Conservation (phyloP, 106 monocot species). For the Dioscorea zingiberensis region DNA sequence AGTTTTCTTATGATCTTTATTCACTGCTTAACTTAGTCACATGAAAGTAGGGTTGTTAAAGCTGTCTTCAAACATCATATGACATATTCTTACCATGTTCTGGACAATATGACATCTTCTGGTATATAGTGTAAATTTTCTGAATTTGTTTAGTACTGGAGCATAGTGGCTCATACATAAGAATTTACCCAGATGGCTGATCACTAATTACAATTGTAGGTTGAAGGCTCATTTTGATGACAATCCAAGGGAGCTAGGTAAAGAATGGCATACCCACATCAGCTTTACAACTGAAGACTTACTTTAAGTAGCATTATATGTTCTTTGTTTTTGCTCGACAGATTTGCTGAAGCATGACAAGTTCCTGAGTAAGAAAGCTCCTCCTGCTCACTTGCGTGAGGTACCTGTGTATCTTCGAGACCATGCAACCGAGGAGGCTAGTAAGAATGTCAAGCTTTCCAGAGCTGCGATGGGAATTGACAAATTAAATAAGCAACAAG, state of each 20-base stretch:
- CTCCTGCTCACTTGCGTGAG: constrained; percentile 63
- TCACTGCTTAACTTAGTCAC: no score
- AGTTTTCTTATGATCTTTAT: neutral
- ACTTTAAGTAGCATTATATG: no score
- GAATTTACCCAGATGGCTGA: neutral
- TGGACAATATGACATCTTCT: no score
- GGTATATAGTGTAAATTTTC: neutral
- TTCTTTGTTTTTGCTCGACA: constrained; percentile 4
- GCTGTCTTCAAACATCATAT: no score
- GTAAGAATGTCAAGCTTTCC: constrained; percentile 68
- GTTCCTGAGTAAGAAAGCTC: constrained; percentile 64
- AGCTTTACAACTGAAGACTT: neutral
- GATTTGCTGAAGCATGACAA: constrained; percentile 93
- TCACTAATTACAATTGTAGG: constrained; percentile 18
- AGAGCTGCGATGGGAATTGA: constrained; percentile 72
- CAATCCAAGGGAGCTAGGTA: constrained; percentile 88
- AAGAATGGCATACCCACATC: neutral
- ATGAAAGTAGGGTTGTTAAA: no score
- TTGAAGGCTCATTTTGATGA: constrained; percentile 88
- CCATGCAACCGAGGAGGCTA: constrained; percentile 51
- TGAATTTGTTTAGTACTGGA: neutral
- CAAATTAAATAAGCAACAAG: constrained; percentile 11
- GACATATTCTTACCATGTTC: no score
- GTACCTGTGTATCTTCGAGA: constrained; percentile 81
- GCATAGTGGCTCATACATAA: neutral